Evolutionary conservation across 805 yeast species (phyloP).

Genomic region (Candida multigemmis): DNA sequence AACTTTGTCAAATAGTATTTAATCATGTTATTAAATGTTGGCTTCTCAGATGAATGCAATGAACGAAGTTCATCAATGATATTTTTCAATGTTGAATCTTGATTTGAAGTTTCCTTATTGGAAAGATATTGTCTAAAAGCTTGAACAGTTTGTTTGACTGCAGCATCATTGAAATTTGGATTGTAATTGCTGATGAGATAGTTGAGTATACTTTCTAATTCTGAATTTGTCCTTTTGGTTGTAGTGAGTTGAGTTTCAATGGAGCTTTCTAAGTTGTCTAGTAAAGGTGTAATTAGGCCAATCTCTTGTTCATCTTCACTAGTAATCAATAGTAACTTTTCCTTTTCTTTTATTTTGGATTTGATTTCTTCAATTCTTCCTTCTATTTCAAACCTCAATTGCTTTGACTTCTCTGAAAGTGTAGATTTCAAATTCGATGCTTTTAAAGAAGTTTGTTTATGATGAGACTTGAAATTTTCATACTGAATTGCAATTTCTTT

Average conservation of each 20-base stretch:
- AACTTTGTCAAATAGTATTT: slow-evolving; percentile 12
- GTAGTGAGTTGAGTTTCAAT: neutral
- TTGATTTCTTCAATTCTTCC: slow-evolving; percentile 1
- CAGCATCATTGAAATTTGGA: slow-evolving; percentile 78
- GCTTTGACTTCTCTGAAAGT: slow-evolving; percentile 6
- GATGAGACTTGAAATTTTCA: slow-evolving; percentile 5
- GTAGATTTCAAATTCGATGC: too few species aligned
- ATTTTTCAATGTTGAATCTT: slow-evolving; percentile 2
- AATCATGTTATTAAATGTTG: slow-evolving; percentile 14
- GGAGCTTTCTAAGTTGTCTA: too few species aligned
- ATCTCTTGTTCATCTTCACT: slow-evolving; percentile 3
- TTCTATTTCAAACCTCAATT: slow-evolving; percentile 1
- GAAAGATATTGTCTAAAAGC: slow-evolving; percentile 41
- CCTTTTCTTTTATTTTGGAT: slow-evolving; percentile 3
- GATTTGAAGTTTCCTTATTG: slow-evolving; percentile 24
- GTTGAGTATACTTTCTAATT: slow-evolving; percentile 39
- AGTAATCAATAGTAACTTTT: slow-evolving; percentile 3
- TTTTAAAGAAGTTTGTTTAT: too few species aligned
- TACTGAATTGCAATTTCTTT: slow-evolving; percentile 36
- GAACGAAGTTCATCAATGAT: too few species aligned
- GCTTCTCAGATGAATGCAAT: too few species aligned
- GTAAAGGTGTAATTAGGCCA: too few species aligned
- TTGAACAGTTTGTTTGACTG: slow-evolving; percentile 67
- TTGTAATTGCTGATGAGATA: slow-evolving; percentile 54
- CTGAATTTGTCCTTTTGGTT: neutral